These are phyloP conservation scores for Amanita inopinata DNA, from an alignment of 768 basidiomycete genomes.

Conservation along the genomic window DNA sequence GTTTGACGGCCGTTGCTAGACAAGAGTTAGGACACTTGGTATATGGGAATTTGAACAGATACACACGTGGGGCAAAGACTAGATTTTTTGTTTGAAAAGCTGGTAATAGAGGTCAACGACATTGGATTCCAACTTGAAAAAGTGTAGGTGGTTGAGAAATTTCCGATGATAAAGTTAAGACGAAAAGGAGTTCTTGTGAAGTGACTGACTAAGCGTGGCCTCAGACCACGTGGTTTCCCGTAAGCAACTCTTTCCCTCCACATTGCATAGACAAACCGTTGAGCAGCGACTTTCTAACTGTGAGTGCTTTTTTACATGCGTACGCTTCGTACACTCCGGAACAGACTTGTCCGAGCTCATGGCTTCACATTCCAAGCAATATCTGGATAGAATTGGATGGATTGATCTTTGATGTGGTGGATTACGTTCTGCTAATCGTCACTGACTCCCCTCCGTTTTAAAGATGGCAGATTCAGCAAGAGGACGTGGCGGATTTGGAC, in stretches of 20 bases:
- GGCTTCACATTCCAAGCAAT: slow-evolving; percentile 9
- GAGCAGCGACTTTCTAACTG: too few species aligned
- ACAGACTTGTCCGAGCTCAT: slow-evolving; percentile 2
- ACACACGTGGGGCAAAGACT: slow-evolving; percentile 92
- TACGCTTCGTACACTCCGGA: too few species aligned
- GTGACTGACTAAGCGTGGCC: too few species aligned
- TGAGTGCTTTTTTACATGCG: too few species aligned
- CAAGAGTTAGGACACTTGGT: slow-evolving; percentile 12
- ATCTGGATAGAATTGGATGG: slow-evolving; percentile 28
- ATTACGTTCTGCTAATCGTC: slow-evolving; percentile 29
- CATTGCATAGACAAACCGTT: too few species aligned
- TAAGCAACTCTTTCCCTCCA: too few species aligned
- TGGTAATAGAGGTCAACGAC: slow-evolving; percentile 66
- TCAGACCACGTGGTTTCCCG: too few species aligned
- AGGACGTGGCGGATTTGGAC: slow-evolving; percentile 69
- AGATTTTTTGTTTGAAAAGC: slow-evolving; percentile 70
- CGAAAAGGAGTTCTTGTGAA: too few species aligned
- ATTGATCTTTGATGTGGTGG: slow-evolving; percentile 30
- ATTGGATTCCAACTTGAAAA: slow-evolving; percentile 80
- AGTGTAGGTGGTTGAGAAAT: slow-evolving; percentile 13
- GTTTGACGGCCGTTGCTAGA: slow-evolving; percentile 87
- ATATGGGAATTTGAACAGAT: slow-evolving; percentile 3
- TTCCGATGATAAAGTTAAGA: too few species aligned
- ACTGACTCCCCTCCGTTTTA: slow-evolving; percentile 2
- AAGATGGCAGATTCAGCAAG: slow-evolving; percentile 74